Base-by-base conservation (phyloP, 176 grass and related monocot species). In the Sorghum bicolor region DNA sequence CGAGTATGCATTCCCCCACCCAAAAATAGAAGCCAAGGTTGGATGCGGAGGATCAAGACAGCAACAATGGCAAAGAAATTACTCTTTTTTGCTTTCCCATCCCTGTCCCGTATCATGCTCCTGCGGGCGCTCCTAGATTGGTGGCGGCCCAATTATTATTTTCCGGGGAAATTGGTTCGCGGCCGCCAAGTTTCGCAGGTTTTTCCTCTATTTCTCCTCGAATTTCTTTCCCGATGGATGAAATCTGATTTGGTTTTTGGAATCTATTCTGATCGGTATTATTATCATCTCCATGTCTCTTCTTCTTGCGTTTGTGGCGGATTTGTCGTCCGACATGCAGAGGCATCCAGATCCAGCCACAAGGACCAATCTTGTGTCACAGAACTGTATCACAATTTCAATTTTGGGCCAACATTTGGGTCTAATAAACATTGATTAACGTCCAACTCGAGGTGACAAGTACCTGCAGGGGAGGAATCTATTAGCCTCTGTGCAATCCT, bases 21-120 rank as follows among this genome's bases (percentile, higher is more conserved):
- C 79, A 81, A 81, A 81, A 70, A 81, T 81, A 81, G 79, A 50
- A 70, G 65, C 39, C 22, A 57, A 45, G 65, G 32, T 37, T 55
- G 45, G 64, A 26, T 28, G 32, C 45, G 79, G 67, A 69, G 65
- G 79, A 81, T 57, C 79, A 81, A 81, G 32, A 26, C 47, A 70
- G 15, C 79, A 81, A 19, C 79, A 26, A 70, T 68, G 79, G 13
- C 65, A 36, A 37, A 81, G 64, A 55, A 36, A 70, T 70, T 55
- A 69, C 64, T 81, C 65, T 81, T 81, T 81, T 81, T 70, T 38
- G 40, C 40, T 2, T 79, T 79, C 41, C 41, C 40, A 2, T 29
- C 79, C 71, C 71, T 28, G 22, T 26, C n/a, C 22, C 10, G 20
- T 80, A 11, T 28, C 65, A 39, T 70, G 79, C 65, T 81, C 32